These are phyloP conservation scores for Maudiozyma barnettii DNA, from an alignment of 805 yeast species.

Conservation along the genomic window DNA sequence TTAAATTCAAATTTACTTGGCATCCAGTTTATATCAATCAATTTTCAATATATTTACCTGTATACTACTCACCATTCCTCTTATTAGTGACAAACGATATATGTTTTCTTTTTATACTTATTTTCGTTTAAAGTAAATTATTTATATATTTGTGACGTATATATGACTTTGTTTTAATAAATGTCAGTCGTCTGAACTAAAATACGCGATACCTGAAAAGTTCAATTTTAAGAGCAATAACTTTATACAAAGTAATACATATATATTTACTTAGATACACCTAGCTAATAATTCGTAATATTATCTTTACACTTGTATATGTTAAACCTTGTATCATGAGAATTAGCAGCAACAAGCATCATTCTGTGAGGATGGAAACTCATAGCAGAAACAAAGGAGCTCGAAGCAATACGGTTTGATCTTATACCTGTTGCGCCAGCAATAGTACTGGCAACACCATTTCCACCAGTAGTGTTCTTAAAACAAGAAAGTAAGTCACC, in stretches of 20 bases:
- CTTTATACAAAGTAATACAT: background rate
- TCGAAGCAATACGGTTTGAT: slow-evolving; percentile 14
- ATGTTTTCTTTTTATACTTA: background rate
- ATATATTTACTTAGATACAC: background rate
- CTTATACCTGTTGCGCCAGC: slow-evolving; percentile 27
- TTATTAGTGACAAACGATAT: too few relatives aligned
- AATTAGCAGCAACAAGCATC: slow-evolving; percentile 80
- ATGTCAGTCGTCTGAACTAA: background rate
- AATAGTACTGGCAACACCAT: slow-evolving; percentile 24
- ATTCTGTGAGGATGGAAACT: slow-evolving; percentile 89
- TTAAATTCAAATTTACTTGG: background rate
- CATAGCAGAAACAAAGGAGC: slow-evolving; percentile 50
- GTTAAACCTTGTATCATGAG: slow-evolving; percentile 64
- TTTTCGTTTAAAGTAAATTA: background rate
- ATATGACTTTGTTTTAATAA: background rate
- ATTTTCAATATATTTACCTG: too few relatives aligned
- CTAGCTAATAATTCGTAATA: background rate
- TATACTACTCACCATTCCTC: too few relatives aligned
- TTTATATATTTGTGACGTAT: background rate
- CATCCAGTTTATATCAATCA: background rate
- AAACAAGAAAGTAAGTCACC: slow-evolving; percentile 66
- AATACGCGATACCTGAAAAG: background rate
- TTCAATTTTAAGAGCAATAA: too few relatives aligned
- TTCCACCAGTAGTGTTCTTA: slow-evolving; percentile 32
- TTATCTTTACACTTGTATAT: slow-evolving; percentile 40